Conservation (phyloP, 192 early-diverging fungal genomes). For the Backusella sp. region DNA sequence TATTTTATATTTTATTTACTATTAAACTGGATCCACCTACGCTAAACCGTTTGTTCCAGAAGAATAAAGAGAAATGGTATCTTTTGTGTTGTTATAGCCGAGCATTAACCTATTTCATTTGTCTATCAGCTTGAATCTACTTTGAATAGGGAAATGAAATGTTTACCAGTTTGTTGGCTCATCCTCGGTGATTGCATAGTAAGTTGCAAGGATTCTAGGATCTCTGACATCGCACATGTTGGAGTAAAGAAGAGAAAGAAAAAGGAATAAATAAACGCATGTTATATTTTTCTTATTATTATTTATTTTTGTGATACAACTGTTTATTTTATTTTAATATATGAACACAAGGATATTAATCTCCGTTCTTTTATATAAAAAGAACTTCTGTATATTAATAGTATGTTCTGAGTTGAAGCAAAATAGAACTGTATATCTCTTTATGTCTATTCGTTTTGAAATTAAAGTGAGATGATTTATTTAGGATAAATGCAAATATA, state of each 20-base stretch:
- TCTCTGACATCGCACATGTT: constrained; percentile 57
- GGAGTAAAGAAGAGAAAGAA: not conserved
- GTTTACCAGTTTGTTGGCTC: constrained; percentile 56
- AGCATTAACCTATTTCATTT: constrained; percentile 51
- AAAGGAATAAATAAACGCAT: not conserved
- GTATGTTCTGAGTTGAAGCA: not conserved
- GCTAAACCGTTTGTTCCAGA: constrained; percentile 50
- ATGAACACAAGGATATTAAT: constrained; percentile 2
- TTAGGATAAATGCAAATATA: not conserved
- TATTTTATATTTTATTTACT: not conserved
- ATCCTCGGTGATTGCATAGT: constrained; percentile 51
- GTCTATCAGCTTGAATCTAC: not conserved
- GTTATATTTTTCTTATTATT: not conserved
- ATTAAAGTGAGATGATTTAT: not conserved
- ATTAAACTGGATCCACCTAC: not conserved
- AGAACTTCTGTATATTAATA: not conserved
- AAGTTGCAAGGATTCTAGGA: constrained; percentile 52
- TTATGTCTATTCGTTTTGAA: too few relatives aligned
- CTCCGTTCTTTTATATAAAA: not conserved
- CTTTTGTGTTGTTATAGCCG: constrained; percentile 59
- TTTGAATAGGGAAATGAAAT: too few relatives aligned
- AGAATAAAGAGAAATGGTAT: constrained; percentile 58
- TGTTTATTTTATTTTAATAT: not conserved
- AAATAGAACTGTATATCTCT: not conserved
- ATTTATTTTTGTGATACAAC: not conserved